These are phyloP conservation scores for Floccularia luteovirens DNA, from an alignment of 768 basidiomycete species.

Conservation along the genomic window DNA sequence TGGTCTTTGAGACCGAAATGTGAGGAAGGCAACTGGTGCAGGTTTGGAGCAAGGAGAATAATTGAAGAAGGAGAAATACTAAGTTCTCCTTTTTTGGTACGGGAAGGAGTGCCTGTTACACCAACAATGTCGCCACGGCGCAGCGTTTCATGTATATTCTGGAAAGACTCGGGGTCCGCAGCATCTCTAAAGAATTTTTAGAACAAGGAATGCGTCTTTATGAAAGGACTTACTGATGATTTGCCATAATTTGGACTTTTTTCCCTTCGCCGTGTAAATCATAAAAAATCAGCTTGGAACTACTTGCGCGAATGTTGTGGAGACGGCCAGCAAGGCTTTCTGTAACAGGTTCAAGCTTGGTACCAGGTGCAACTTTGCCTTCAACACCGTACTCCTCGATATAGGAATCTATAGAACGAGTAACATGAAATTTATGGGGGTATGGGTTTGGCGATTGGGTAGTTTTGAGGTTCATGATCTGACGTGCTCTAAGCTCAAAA, in stretches of 20 bases:
- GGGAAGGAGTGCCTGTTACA: constrained; percentile 79
- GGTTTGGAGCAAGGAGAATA: constrained; percentile 88
- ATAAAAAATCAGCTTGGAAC: constrained; percentile 87
- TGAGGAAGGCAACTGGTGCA: constrained; percentile 89
- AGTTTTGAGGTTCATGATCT: constrained; percentile 79
- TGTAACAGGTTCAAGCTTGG: constrained; percentile 46
- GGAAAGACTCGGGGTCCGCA: constrained; percentile 54
- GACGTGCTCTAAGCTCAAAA: constrained; percentile 86
- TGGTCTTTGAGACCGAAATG: constrained; percentile 97
- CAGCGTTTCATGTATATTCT: constrained; percentile 75
- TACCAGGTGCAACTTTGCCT: constrained; percentile 60
- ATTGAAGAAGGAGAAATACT: constrained; percentile 79
- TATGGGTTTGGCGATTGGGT: constrained; percentile 90
- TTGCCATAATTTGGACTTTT: constrained; percentile 95
- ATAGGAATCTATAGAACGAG: constrained; percentile 65
- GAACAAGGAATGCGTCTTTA: background rate
- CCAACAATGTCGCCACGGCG: constrained; percentile 96
- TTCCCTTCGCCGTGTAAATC: constrained; percentile 88
- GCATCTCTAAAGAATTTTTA: constrained; percentile 41
- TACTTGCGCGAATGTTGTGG: constrained; percentile 79
- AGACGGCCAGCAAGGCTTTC: constrained; percentile 86
- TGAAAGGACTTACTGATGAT: constrained; percentile 50
- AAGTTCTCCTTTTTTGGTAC: constrained; percentile 94
- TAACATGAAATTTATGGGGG: constrained; percentile 97
- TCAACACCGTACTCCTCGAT: constrained; percentile 68